Evolutionary conservation across 129 eudicot genomes (phyloP), one percentile per base, ranked within the genome.

Genomic region (Saussurea involucrata): DNA sequence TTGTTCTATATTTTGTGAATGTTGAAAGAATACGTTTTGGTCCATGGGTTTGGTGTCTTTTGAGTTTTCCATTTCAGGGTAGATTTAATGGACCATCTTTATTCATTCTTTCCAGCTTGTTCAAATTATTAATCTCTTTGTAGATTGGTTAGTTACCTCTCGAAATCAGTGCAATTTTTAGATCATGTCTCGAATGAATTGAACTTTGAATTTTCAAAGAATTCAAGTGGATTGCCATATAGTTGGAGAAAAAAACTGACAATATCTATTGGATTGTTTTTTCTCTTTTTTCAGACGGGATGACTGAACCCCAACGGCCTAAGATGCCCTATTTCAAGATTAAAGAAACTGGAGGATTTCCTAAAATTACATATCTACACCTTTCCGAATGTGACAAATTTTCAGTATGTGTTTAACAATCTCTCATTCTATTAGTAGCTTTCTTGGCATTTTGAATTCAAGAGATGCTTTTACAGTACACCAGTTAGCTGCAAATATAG

Each of bases 351-450:
- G 85, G 64, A 69, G 82, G 83, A 57, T 66, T 79, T 78, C 97
- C 97, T 17, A 81, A 46, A 57, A 90, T 93, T 63, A 90, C 97
- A 2, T 93, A 93, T 74, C 83, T 88, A 40, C 98, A 87, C 83
- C 88, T 93, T 69, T 66, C 75, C 24, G 98, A 93, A 49, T 88
- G 95, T 61, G 90, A 87, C 71, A 87, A 93, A 75, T 93, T 93
- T 89, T 93, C 98, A 76, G 98, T 93, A 87, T 18, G 85, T 60
- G 65, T 21, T 57, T 10, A 6, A 2, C 17, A 63, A 63, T 21
- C 18, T 34, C 18, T 58, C 63, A 49, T 53, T 34, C n/a, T n/a
- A n/a, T n/a, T n/a, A n/a, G n/a, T n/a, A n/a, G n/a, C n/a, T n/a
- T n/a, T n/a, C 18, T 49, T 49, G 58, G 58, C 58, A 15, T 49